Evolutionary conservation across 139 green algal species (phyloP).

Genomic region (Chlamydomonas sp.): DNA sequence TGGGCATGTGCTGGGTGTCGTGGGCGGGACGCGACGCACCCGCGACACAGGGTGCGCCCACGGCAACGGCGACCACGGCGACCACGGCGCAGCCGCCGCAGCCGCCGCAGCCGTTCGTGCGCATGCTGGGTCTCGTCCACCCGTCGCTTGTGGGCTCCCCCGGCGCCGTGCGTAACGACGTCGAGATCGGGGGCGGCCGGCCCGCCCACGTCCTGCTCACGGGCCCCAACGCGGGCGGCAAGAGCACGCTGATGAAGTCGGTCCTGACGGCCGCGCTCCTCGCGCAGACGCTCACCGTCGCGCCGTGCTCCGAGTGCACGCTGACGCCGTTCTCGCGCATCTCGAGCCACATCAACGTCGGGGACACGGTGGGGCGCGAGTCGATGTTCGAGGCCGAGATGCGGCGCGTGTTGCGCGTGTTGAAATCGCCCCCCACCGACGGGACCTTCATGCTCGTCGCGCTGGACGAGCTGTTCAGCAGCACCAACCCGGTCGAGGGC

Average conservation of each 20-base stretch:
- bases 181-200: background rate
- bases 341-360: slow-evolving; percentile 12
- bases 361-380: background rate
- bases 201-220: slow-evolving; percentile 10
- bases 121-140: too few species aligned
- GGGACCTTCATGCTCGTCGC: background rate
- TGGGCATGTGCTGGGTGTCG: too few species aligned
- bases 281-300: slow-evolving; percentile 4
- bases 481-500: slow-evolving; percentile 16
- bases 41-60: too few species aligned
- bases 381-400: slow-evolving; percentile 25
- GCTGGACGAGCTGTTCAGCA: slow-evolving; percentile 27
- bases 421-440: background rate
- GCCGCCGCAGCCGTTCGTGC: too few species aligned
- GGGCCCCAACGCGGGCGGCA: slow-evolving; percentile 23
- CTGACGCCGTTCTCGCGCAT: slow-evolving; percentile 6
- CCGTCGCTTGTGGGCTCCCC: too few species aligned
- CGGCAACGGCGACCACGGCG: too few species aligned
- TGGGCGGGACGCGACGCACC: too few species aligned
- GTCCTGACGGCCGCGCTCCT: background rate
- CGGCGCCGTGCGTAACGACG: too few species aligned
- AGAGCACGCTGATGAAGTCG: slow-evolving; percentile 14
- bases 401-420: background rate
- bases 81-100: too few species aligned
- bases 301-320: background rate